Conservation (phyloP, 2,329 filamentous ascomycete genomes). For the Curvularia sp. region DNA sequence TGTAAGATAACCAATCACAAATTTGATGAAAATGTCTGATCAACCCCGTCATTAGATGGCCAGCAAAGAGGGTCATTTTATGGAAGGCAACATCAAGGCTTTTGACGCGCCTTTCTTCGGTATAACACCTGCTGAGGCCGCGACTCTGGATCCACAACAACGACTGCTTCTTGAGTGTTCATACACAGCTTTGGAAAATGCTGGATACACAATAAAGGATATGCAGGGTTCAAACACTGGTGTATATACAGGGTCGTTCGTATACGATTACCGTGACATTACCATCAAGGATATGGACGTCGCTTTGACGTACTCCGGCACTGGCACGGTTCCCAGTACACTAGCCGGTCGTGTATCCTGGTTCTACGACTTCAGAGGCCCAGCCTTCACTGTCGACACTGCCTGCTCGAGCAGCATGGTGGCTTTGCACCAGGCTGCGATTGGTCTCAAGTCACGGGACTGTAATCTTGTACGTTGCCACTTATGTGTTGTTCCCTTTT, state of each 20-base stretch:
- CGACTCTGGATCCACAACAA: constrained; percentile 34
- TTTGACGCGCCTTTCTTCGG: constrained; percentile 35
- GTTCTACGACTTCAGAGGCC: constrained; percentile 32
- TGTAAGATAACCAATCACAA: background rate
- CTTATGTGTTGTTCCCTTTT: background rate
- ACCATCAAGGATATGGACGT: constrained; percentile 9
- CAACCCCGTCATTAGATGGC: background rate
- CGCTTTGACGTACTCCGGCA: constrained; percentile 8
- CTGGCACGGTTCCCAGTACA: constrained; percentile 12
- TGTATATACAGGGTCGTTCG: constrained; percentile 22
- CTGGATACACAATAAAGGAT: constrained; percentile 21
- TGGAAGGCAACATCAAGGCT: constrained; percentile 17
- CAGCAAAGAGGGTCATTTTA: constrained; percentile 20
- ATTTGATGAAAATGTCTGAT: too few relatives aligned
- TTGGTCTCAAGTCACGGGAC: constrained; percentile 10
- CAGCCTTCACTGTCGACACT: constrained; percentile 35
- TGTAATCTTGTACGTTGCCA: constrained; percentile 15
- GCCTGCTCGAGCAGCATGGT: constrained; percentile 34
- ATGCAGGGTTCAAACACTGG: constrained; percentile 20
- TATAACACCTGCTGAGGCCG: constrained; percentile 24
- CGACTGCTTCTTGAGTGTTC: constrained; percentile 32
- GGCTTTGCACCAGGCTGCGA: constrained; percentile 28
- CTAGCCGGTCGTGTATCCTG: constrained; percentile 26
- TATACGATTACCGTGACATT: constrained; percentile 16
- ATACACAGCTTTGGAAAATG: constrained; percentile 38